phyloP scores from a whole-genome alignment of 768 basidiomycete genomes.

The Boletus rubropictus region DNA sequence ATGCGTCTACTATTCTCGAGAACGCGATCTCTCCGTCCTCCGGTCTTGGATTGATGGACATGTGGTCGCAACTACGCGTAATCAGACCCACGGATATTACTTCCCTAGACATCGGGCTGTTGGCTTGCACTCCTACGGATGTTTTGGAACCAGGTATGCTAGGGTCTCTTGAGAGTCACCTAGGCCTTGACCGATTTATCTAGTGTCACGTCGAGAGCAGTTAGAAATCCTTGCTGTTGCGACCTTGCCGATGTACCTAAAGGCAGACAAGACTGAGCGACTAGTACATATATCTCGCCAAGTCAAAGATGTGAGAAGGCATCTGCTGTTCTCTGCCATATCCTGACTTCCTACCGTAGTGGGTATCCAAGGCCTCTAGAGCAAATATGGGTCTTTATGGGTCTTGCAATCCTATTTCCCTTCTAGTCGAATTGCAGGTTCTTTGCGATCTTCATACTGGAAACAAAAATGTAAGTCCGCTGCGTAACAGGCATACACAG shows the following conservation, averaged over 20 bases:
- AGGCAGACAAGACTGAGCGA: constrained; percentile 3
- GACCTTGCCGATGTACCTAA: constrained; percentile 15
- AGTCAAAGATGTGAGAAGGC: constrained; percentile 19
- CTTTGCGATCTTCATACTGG: constrained; percentile 10
- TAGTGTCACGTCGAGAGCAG: constrained; percentile 22
- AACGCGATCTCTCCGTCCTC: constrained; percentile 51
- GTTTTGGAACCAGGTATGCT: constrained; percentile 10
- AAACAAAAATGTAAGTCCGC: constrained; percentile 15
- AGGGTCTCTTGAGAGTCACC: background rate
- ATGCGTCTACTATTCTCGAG: constrained; percentile 37
- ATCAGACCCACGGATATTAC: constrained; percentile 13
- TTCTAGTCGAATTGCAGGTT: constrained; percentile 24
- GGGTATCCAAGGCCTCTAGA: constrained; percentile 7
- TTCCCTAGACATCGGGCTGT: constrained; percentile 15
- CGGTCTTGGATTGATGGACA: constrained; percentile 65
- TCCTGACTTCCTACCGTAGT: constrained; percentile 13
- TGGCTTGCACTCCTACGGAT: constrained; percentile 8
- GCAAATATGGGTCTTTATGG: background rate
- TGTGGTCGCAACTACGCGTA: constrained; percentile 55
- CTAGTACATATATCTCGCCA: constrained; percentile 16
- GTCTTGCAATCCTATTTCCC: constrained; percentile 18
- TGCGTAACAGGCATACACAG: background rate
- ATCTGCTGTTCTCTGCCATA: background rate
- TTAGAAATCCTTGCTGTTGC: constrained; percentile 22
- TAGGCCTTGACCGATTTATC: background rate